A percentile compares a stretch with the other conserved stretches of the same genome.
Evolutionary conservation across 129 eudicot genomes (phyloP).

Genomic region (Flaveria bidentis): DNA sequence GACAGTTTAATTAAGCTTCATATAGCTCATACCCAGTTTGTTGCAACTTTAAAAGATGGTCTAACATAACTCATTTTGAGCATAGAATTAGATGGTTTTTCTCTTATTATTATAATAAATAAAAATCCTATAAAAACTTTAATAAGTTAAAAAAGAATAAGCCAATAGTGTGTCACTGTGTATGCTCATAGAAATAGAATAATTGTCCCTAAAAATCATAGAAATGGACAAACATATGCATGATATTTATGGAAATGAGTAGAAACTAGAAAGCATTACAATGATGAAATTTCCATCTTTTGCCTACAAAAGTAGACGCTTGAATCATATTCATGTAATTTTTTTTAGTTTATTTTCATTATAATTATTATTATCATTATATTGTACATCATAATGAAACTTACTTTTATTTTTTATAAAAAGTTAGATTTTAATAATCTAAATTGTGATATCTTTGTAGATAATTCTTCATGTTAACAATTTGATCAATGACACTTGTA

Average conservation of each 20-base stretch:
- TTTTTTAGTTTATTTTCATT: neutral
- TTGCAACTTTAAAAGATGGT: neutral
- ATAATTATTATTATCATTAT: neutral
- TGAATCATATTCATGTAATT: constrained; percentile 27
- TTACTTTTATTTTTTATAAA: neutral
- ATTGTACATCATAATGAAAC: neutral
- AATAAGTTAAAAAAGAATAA: neutral
- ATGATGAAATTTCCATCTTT: constrained; percentile 45
- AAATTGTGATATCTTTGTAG: too few species aligned
- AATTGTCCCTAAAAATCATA: constrained; percentile 34
- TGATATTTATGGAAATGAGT: constrained; percentile 30
- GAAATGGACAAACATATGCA: constrained; percentile 39
- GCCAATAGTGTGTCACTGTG: constrained; percentile 14
- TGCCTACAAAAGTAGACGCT: constrained; percentile 28
- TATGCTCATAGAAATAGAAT: constrained; percentile 7
- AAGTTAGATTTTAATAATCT: too few species aligned
- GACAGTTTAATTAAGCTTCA: too few species aligned
- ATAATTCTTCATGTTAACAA: too few species aligned
- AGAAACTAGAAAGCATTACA: constrained; percentile 31
- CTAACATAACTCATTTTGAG: neutral
- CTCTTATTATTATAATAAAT: neutral
- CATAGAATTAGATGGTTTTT: neutral
- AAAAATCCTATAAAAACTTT: too few species aligned
- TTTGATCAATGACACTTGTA: too few species aligned
- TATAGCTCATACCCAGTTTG: neutral